Evolutionary conservation across 352 stramenopile species (phyloP), one percentile per base, ranked within the genome.

Genomic region (Pythium folliculosum): DNA sequence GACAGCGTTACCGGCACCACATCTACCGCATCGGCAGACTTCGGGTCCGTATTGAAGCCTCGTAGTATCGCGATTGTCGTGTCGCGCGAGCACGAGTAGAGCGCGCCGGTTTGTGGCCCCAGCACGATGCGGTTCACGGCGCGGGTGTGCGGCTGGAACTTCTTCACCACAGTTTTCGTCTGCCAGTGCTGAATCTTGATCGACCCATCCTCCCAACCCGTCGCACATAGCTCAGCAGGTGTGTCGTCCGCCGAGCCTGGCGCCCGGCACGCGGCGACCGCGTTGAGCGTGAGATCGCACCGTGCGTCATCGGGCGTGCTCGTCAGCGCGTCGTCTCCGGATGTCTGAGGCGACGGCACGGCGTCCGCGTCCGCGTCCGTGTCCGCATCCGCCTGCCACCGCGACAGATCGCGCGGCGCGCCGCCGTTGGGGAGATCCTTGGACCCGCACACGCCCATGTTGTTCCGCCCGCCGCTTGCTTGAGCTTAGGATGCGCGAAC

Each of bases 71-170:
- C 78, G 23, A 95, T 75, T 2, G 82, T 91, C 17, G 77, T 93
- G 63, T 95, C 87, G 12, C 84, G 68, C 1, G 87, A 95, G 67
- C 85, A 93, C 47, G 87, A 86, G 57, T 89, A 94, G 19, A 91
- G 70, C n/a, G 73, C 72, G 40, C 77, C 60, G 13, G 72, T 65
- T n/a, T 64, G 75, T 7, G 66, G 32, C 17, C 80, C 78, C 14
- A 87, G 56, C 0, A 89, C 60, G 17, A 95, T 50, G 9, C 76
- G 75, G 54, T 94, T 95, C 44, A 94, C 82, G 0, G 82, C 74
- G 8, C 76, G 75, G 1, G 72, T 62, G 61, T 95, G 87, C 4
- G 78, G 74, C 27, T 69, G 78, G 75, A 79, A 91, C 14, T 70
- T 63, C 10, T 69, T 70, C 6, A 86, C 63, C 21, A 80, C 58